Evolutionary conservation across 2,329 filamentous ascomycete genomes (phyloP).

Genomic region (Bertia moriformis): DNA sequence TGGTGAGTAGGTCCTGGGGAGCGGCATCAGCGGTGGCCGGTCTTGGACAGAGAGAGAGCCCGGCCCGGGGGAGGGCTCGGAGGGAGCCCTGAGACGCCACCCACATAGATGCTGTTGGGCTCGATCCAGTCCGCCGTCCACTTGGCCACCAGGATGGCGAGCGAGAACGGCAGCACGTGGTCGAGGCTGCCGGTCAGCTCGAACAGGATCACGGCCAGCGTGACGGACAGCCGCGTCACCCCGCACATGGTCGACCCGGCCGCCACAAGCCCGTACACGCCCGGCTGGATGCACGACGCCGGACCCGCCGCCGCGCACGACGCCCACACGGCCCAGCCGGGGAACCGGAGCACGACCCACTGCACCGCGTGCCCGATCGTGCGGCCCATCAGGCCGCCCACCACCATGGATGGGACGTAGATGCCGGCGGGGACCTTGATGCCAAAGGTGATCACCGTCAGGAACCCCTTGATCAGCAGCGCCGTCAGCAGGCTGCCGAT

Average conservation of each 20-base stretch:
- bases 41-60: background rate
- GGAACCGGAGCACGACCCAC: conserved; percentile 62
- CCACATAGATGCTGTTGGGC: conserved; percentile 85
- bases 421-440: conserved; percentile 95
- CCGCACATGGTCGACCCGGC: conserved; percentile 97
- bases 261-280: conserved; percentile 89
- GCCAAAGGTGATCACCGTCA: conserved; percentile 85
- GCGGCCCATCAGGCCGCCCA: conserved; percentile 80
- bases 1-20: conserved; percentile 85
- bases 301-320: conserved; percentile 56
- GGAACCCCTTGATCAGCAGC: conserved; percentile 75
- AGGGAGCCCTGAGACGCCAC: too few species aligned
- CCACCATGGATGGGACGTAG: conserved; percentile 97
- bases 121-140: conserved; percentile 96
- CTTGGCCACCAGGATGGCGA: conserved; percentile 87
- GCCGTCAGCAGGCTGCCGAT: conserved; percentile 60
- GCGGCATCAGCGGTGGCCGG: conserved; percentile 24
- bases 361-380: conserved; percentile 77
- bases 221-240: conserved; percentile 84
- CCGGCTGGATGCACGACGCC: conserved; percentile 79
- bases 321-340: conserved; percentile 59
- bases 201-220: conserved; percentile 85
- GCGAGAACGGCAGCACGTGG: conserved; percentile 85
- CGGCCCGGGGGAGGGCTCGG: too few species aligned
- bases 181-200: conserved; percentile 89